Evolutionary conservation across 371 early-diverging fungal species (phyloP).

Genomic region (Chytridiales sp.): DNA sequence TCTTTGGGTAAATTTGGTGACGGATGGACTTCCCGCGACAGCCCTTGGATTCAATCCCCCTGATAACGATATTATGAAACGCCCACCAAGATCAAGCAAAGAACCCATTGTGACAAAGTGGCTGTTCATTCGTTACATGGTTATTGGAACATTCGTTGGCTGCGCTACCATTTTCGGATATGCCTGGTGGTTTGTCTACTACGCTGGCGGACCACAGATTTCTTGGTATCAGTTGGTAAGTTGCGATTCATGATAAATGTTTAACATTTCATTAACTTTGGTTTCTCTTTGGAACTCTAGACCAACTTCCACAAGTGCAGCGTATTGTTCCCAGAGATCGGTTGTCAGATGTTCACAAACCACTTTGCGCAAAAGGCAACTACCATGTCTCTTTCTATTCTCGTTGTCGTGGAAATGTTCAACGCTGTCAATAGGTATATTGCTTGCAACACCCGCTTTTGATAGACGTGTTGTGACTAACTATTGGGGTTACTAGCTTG

Average conservation of each 20-base stretch:
- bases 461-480: conserved; percentile 11
- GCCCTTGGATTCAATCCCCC: conserved; percentile 97
- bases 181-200: conserved; percentile 97
- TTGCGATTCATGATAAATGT: conserved; percentile 5
- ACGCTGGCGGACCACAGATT: conserved; percentile 80
- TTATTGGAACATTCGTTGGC: conserved; percentile 92
- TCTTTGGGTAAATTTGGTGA: conserved; percentile 97
- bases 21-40: conserved; percentile 96
- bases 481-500: conserved; percentile 34
- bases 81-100: conserved; percentile 78
- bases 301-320: conserved; percentile 89
- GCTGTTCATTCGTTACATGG: conserved; percentile 91
- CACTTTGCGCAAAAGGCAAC: conserved; percentile 82
- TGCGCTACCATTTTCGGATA: conserved; percentile 93
- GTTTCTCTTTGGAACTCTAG: conserved; percentile 35
- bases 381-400: conserved; percentile 91
- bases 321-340: conserved; percentile 82
- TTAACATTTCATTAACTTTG: background rate
- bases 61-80: conserved; percentile 91
- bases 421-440: conserved; percentile 80
- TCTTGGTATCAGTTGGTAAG: conserved; percentile 79
- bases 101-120: conserved; percentile 91
- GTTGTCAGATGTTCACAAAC: conserved; percentile 86
- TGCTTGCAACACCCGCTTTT: conserved; percentile 11
- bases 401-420: conserved; percentile 97